Conservation (phyloP, 106 monocot genomes). For the Cymbidium sinense region DNA sequence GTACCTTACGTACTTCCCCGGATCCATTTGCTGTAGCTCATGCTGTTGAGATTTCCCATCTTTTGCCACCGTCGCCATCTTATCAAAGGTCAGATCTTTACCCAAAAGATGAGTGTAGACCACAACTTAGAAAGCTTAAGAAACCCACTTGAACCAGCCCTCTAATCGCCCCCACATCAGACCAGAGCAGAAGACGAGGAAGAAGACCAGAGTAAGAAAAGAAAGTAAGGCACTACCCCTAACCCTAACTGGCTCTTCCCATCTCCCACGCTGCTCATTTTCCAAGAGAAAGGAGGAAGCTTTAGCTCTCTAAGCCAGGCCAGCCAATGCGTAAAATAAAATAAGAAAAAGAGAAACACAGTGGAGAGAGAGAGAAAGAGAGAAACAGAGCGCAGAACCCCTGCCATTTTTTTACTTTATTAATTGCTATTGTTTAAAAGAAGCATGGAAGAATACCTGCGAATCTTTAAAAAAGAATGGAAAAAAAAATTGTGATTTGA, state of each 20-base stretch:
- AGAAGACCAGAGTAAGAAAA: background rate
- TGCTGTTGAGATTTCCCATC: constrained; percentile 25
- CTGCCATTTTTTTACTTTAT: constrained; percentile 3
- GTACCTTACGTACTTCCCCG: constrained; percentile 86
- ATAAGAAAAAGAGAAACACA: constrained; percentile 3
- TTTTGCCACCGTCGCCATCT: constrained; percentile 36
- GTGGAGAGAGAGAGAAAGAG: constrained; percentile 2
- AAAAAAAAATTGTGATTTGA: background rate
- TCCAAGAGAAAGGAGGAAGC: constrained; percentile 8
- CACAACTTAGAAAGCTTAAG: background rate
- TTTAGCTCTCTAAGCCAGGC: constrained; percentile 6
- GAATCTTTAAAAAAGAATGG: background rate
- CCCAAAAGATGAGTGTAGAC: background rate
- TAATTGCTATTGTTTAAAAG: constrained; percentile 3
- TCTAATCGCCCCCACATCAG: background rate
- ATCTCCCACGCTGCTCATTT: constrained; percentile 1
- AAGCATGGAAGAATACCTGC: background rate
- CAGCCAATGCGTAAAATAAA: constrained; percentile 5
- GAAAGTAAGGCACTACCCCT: background rate
- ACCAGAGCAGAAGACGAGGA: constrained; percentile 1
- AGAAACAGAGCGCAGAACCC: background rate
- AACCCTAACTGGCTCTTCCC: background rate
- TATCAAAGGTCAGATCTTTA: background rate
- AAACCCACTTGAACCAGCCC: background rate
- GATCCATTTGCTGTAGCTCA: constrained; percentile 47